A percentile compares a stretch with the other conserved stretches of the same genome.
Conservation (phyloP, 78 protist species). For the Dictyostelium intermedium region DNA sequence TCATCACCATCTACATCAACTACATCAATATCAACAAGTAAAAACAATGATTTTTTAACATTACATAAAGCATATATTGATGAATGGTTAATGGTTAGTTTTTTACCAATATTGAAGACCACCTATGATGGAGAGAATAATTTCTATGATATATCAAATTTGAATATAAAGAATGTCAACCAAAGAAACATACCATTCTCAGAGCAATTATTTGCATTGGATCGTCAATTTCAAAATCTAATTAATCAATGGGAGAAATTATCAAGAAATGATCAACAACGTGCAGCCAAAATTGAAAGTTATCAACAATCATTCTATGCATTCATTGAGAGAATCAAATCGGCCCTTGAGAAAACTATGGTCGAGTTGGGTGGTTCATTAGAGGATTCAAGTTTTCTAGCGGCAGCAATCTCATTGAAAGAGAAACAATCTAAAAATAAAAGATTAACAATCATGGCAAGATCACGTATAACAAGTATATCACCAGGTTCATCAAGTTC, state of each 20-base stretch:
- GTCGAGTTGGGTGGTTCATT: constrained; percentile 23
- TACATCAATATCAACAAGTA: not conserved
- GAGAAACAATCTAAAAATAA: not conserved
- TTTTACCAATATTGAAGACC: constrained; percentile 35
- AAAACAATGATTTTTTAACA: constrained; percentile 20
- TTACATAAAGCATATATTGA: constrained; percentile 52
- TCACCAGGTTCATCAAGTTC: not conserved
- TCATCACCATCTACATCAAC: constrained; percentile 13
- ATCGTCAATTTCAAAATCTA: constrained; percentile 32
- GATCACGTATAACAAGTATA: not conserved
- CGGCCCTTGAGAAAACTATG: not conserved
- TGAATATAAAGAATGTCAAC: constrained; percentile 39
- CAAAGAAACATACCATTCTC: not conserved
- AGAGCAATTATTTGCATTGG: constrained; percentile 27
- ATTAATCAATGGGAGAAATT: not conserved
- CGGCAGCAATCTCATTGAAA: not conserved
- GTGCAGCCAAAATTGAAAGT: not conserved
- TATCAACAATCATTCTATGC: constrained; percentile 28
- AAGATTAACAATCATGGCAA: constrained; percentile 10
- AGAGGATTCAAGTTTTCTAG: not conserved
- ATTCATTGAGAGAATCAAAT: constrained; percentile 19
- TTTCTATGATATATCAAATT: constrained; percentile 15
- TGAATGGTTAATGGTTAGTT: constrained; percentile 51
- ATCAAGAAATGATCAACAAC: not conserved
- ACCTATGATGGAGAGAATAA: constrained; percentile 43